Conservation (phyloP, 768 basidiomycete species). For the Amanita polypyramis region DNA sequence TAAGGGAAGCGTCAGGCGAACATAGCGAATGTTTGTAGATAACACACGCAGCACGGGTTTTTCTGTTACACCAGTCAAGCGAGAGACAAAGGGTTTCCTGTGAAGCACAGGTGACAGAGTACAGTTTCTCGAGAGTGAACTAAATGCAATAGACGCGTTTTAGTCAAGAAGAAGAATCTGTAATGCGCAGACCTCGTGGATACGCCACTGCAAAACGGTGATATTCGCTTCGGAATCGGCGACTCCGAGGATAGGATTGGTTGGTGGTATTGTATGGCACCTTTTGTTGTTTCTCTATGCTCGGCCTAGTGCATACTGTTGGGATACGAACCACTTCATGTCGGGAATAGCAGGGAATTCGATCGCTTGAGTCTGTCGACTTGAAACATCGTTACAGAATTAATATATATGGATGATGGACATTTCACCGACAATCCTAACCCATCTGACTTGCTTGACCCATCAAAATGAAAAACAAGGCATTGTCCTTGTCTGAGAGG, state of each 20-base stretch:
- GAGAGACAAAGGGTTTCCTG: conserved; percentile 73
- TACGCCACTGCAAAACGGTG: conserved; percentile 48
- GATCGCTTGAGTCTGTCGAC: conserved; percentile 55
- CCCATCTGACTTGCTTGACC: not conserved
- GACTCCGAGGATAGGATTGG: conserved; percentile 48
- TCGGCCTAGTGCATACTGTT: not conserved
- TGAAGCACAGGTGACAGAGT: conserved; percentile 37
- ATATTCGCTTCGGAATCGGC: conserved; percentile 83
- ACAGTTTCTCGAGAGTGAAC: conserved; percentile 28
- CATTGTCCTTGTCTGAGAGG: conserved; percentile 53
- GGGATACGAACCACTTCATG: conserved; percentile 76
- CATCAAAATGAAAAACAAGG: conserved; percentile 45
- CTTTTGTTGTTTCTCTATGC: conserved; percentile 20
- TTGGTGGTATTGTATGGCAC: conserved; percentile 42
- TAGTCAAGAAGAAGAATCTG: not conserved
- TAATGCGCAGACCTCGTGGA: conserved; percentile 25
- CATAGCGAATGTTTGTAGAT: not conserved
- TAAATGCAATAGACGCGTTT: conserved; percentile 13
- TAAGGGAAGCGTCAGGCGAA: conserved; percentile 14
- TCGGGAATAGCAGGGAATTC: conserved; percentile 79
- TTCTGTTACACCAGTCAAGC: conserved; percentile 84
- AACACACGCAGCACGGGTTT: conserved; percentile 34
- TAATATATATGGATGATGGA: not conserved
- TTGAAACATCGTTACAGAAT: conserved; percentile 14
- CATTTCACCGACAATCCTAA: conserved; percentile 1